These are phyloP conservation scores for Cystobasidium onofrii DNA, from an alignment of 768 basidiomycete genomes.

Conservation along the genomic window DNA sequence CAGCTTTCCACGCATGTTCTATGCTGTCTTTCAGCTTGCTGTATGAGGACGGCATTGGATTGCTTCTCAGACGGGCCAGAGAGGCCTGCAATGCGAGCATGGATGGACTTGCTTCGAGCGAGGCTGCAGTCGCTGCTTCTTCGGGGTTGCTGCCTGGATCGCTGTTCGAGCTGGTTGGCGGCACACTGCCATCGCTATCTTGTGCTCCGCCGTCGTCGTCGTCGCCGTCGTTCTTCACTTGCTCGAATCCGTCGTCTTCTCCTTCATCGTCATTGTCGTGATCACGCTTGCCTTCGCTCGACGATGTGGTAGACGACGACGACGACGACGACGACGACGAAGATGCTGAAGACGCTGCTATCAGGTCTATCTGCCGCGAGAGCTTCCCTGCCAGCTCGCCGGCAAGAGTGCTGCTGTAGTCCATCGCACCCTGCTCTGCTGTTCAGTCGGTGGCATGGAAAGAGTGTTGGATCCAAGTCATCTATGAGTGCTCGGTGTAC, in stretches of 20 bases:
- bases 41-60: neutral
- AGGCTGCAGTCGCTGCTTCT: neutral
- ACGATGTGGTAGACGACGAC: neutral
- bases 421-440: too few relatives aligned
- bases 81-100: neutral
- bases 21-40: neutral
- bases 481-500: too few relatives aligned
- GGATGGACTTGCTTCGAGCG: neutral
- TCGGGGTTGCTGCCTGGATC: neutral
- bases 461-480: too few relatives aligned
- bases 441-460: neutral
- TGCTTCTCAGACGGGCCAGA: neutral
- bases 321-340: neutral
- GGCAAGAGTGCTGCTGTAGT: neutral
- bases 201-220: neutral
- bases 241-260: neutral
- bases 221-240: neutral
- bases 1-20: neutral
- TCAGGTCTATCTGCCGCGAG: neutral
- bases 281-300: neutral
- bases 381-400: neutral
- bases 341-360: neutral
- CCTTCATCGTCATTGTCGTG: neutral
- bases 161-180: too few relatives aligned
- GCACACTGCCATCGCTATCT: too few relatives aligned